Base-by-base conservation (phyloP, 352 stramenopile species). In the Globisporangium barbulae region DNA sequence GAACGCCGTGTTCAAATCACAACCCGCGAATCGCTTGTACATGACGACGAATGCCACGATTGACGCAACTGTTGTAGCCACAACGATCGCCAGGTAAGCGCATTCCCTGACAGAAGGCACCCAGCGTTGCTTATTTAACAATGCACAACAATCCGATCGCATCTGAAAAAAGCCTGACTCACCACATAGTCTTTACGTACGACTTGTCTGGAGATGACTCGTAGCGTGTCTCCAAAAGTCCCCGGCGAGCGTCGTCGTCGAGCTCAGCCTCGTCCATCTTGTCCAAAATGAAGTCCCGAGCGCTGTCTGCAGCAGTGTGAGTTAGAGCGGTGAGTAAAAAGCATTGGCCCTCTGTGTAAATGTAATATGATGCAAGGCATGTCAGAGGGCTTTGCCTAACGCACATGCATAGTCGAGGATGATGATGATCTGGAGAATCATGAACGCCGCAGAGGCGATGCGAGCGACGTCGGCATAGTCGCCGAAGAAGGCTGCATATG, bases 381-480 rank as follows among this genome's bases (percentile, higher is more conserved):
- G 25, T 28, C 25, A 28, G 25, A 28, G 25, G 25, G 25, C 25
- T 28, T 28, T 28, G 25, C 25, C 25, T 1, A 5, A 49, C 74
- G 35, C 72, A 91, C 84, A 91, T 3, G 72, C 76, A 30, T 74
- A 90, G 67, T 93, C 84, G 55, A 93, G 64, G 65, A 93, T 89
- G 68, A 93, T 93, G 69, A 91, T 63, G 64, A 93, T 88, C 71
- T 93, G 84, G 31, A 93, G 59, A 45, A 91, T 76, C 53, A 91
- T 81, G 60, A 93, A 93, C 12, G 77, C 64, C 1, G 76, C 75
- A 39, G 81, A 91, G 7, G 75, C 67, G 35, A 93, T 64, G 5
- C 81, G 81, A 6, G 81, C 80, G 31, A 93, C 56, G 50, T 80
- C 79, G 13, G 75, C 75, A 57, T 90, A 93, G 15, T 71, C 73